Base-by-base conservation (phyloP, 495 filamentous ascomycete genomes). In the Podospora didyma region DNA sequence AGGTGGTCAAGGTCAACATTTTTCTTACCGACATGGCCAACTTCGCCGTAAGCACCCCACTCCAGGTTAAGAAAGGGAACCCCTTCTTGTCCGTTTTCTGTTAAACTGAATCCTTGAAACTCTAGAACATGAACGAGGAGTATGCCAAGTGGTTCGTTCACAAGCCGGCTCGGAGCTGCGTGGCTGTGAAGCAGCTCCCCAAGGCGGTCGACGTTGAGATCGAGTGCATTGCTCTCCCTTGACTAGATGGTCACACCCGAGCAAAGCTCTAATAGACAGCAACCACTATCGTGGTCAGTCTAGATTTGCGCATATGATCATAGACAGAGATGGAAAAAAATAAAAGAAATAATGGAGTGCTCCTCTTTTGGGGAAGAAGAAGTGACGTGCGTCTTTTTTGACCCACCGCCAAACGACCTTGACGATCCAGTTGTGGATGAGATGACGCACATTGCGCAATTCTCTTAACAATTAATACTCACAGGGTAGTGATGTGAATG, bases 141-240 rank as follows among this genome's bases (percentile, higher is more conserved):
- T 97, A 96, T 66, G 88, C 87, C 76, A 89, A 89, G 76, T 88
- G 85, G 79, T 94, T 96, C 73, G 75, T 76, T 37, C 86, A 89
- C 76, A 94, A 92, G 81, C 93, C 93, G 17, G 91, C 93, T 26
- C 83, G 93, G 47, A 94, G 89, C 75, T 97, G 93, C 74, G 89
- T 97, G 54, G 93, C 90, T 49, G 93, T 93, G 48, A 84, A 85
- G 70, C 84, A 92, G 77, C 79, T 97, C 60, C 93, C 93, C 51
- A 96, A 96, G 83, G 87, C 85, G 35, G 92, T 92, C 48, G 83
- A 86, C 49, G 86, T 96, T 52, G 93, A 97, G 83, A 96, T 97
- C 70, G 93, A 97, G 82, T 89, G 87, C 72, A 84, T 88, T 74
- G 86, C 86, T 69, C 84, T 88, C 74, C 87, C 75, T 49, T 92